phyloP scores from a whole-genome alignment of 768 basidiomycete genomes.

The Suillus paluster region DNA sequence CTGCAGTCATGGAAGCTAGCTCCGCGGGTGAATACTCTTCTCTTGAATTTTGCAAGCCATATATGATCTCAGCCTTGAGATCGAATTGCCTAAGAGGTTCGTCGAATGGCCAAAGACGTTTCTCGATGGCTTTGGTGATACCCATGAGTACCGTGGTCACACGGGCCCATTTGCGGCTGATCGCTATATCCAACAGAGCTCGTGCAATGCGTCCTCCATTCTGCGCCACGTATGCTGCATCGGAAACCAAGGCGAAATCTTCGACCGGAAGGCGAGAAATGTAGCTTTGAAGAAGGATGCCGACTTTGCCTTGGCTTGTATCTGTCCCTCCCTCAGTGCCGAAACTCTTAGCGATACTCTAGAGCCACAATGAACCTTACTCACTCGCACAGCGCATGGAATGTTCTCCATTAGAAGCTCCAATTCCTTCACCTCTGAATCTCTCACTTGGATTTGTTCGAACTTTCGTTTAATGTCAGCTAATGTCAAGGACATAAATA shows the following conservation, averaged over 20 bases:
- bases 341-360: background rate
- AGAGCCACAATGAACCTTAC: slow-evolving; percentile 15
- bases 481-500: background rate
- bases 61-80: slow-evolving; percentile 76
- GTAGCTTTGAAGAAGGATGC: slow-evolving; percentile 89
- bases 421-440: slow-evolving; percentile 86
- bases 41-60: slow-evolving; percentile 78
- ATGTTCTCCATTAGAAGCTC: slow-evolving; percentile 65
- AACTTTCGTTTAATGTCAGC: slow-evolving; percentile 55
- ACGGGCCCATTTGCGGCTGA: slow-evolving; percentile 91
- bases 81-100: slow-evolving; percentile 86
- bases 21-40: slow-evolving; percentile 81
- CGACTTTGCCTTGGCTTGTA: slow-evolving; percentile 83
- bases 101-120: slow-evolving; percentile 92
- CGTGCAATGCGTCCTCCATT: slow-evolving; percentile 94
- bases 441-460: slow-evolving; percentile 92
- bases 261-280: slow-evolving; percentile 83
- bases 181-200: slow-evolving; percentile 92
- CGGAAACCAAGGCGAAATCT: slow-evolving; percentile 96
- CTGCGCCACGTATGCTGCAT: slow-evolving; percentile 91
- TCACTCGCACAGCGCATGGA: slow-evolving; percentile 83
- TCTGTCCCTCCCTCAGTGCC: slow-evolving; percentile 61
- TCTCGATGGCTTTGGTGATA: slow-evolving; percentile 92
- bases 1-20: slow-evolving; percentile 66
- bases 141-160: slow-evolving; percentile 80